Evolutionary conservation across 371 early-diverging fungal genomes (phyloP).

Genomic region (Mucor plumbeus): DNA sequence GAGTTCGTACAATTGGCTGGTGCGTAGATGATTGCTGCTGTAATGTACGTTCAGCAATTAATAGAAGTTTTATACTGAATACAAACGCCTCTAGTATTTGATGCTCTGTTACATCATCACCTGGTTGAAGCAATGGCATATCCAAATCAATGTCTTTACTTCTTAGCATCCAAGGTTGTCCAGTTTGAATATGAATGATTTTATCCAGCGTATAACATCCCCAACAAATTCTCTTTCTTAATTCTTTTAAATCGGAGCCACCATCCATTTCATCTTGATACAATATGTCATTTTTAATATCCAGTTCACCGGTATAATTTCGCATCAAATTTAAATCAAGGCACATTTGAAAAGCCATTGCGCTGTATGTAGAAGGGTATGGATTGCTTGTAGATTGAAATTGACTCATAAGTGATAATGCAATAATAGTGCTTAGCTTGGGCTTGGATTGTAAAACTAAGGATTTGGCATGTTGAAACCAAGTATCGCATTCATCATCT

Average conservation of each 20-base stretch:
- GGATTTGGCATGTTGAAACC: slow-evolving; percentile 34
- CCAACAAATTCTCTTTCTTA: slow-evolving; percentile 37
- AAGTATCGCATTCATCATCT: slow-evolving; percentile 31
- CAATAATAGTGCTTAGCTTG: slow-evolving; percentile 33
- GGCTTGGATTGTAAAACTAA: slow-evolving; percentile 5
- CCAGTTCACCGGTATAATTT: slow-evolving; percentile 20
- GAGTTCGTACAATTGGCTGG: slow-evolving; percentile 22
- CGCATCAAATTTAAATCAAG: slow-evolving; percentile 32
- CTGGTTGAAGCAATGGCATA: slow-evolving; percentile 38
- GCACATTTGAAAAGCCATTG: slow-evolving; percentile 42
- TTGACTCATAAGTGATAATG: slow-evolving; percentile 31
- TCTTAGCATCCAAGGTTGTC: slow-evolving; percentile 33
- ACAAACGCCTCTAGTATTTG: slow-evolving; percentile 37
- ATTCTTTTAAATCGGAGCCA: slow-evolving; percentile 25
- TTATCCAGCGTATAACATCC: slow-evolving; percentile 42
- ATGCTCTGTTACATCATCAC: slow-evolving; percentile 34
- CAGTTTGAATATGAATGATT: slow-evolving; percentile 26
- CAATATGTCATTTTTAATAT: not conserved
- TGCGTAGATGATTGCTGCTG: slow-evolving; percentile 13
- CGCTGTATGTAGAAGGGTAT: slow-evolving; percentile 26
- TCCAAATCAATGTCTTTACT: slow-evolving; percentile 35
- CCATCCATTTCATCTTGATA: slow-evolving; percentile 2
- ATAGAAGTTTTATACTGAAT: slow-evolving; percentile 29
- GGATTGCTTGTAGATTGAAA: slow-evolving; percentile 25
- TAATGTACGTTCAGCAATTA: slow-evolving; percentile 31